Evolutionary conservation across 108 stramenopile genomes (phyloP), one percentile per base, ranked within the genome.

Genomic region (Pseudonitzschia pungens): DNA sequence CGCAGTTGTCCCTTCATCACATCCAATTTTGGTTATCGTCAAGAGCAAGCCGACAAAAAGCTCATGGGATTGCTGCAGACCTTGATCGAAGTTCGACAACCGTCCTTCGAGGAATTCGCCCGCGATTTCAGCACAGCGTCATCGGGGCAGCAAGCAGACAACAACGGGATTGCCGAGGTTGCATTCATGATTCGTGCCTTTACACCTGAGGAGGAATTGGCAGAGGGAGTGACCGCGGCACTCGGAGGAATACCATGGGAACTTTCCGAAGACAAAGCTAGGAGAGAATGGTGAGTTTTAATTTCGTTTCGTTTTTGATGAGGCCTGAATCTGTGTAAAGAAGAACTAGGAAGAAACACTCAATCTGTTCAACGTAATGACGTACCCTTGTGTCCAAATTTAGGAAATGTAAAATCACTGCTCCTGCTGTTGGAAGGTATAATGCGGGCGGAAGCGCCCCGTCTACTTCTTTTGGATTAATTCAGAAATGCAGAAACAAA

Each of bases 131-230:
- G 9, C n/a, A 12, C 21, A 5, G n/a, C 43, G n/a, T 10, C 15
- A 24, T 1, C 5, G 7, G 40, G 2, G 1, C 8, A 45, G 6
- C 63, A 77, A 41, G 75, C 32, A 54, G 83, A 73, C 66, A 83
- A 83, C 71, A 68, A 74, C 52, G 79, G 68, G 65, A 63, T 89
- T 65, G 90, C 92, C 0, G 86, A 89, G 72, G 77, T 93, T 58
- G 69, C 83, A 45, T 91, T 93, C 68, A 56, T 89, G 29, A 59
- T 93, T 51, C 79, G 90, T n/a, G 82, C 86, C n/a, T 83, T 82
- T 53, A 80, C 78, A 26, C 76, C 87, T 22, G 90, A 91, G 55
- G 89, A 78, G 52, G 89, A 87, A 65, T 72, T 93, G 18, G 87
- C 90, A 4, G 87, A 91, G 41, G 69, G 78, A 20, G 72, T 93